phyloP scores from a whole-genome alignment of 1,284 basidiomycete species.

The Phaffia rhodozyma region DNA sequence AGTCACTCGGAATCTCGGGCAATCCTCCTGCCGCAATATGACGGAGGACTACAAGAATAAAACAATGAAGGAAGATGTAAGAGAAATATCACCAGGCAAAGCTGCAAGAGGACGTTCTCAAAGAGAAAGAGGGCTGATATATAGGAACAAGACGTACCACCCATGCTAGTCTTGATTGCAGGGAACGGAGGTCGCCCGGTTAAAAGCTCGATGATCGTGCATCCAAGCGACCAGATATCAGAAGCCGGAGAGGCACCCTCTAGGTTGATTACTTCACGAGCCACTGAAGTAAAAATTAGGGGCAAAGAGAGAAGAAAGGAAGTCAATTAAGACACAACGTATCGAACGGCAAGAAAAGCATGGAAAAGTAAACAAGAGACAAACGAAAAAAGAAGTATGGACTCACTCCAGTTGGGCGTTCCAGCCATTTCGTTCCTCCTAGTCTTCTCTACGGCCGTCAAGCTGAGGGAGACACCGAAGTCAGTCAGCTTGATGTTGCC shows the following conservation, averaged over 20 bases:
- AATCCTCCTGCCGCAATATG: constrained; percentile 83
- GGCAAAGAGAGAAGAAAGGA: background rate
- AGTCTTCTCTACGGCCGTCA: constrained; percentile 32
- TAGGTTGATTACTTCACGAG: constrained; percentile 80
- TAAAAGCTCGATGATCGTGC: constrained; percentile 83
- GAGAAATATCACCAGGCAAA: constrained; percentile 24
- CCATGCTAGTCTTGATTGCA: constrained; percentile 72
- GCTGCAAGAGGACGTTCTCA: constrained; percentile 20
- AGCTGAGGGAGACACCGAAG: constrained; percentile 44
- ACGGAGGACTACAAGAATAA: constrained; percentile 60
- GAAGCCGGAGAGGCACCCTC: constrained; percentile 44
- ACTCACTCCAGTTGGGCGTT: constrained; percentile 82
- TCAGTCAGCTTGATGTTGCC: constrained; percentile 44
- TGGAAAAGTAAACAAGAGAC: background rate
- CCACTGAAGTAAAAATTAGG: constrained; percentile 43
- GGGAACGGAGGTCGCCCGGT: constrained; percentile 84
- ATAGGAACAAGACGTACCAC: constrained; percentile 42
- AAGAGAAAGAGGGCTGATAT: constrained; percentile 1
- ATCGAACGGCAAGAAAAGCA: background rate
- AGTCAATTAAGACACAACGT: background rate
- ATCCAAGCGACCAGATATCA: constrained; percentile 82
- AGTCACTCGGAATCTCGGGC: constrained; percentile 69
- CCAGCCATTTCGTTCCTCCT: constrained; percentile 50
- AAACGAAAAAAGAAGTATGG: background rate
- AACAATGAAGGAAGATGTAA: background rate